Evolutionary conservation across 805 yeast species (phyloP).

Genomic region (Starmerella lactis-condensi): DNA sequence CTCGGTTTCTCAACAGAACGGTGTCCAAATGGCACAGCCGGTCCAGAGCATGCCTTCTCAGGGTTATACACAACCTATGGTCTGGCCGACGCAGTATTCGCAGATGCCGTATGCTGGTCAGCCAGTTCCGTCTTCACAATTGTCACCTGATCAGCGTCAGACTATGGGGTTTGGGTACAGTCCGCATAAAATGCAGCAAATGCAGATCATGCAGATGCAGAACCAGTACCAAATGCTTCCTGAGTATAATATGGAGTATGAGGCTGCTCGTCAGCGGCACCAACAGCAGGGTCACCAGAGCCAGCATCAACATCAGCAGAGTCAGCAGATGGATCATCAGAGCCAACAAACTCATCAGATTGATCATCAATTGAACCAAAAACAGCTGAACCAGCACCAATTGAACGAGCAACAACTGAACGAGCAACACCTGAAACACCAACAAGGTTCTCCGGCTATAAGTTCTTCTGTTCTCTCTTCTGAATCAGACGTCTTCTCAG

Average conservation of each 20-base stretch:
- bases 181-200: constrained; percentile 6
- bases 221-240: too few species aligned
- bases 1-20: background rate
- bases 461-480: constrained; percentile 14
- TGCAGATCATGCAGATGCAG: constrained; percentile 4
- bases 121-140: too few species aligned
- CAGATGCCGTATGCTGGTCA: too few species aligned
- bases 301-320: constrained; percentile 1
- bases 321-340: constrained; percentile 1
- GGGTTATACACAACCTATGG: too few species aligned
- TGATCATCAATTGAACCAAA: constrained; percentile 3
- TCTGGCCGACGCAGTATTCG: too few species aligned
- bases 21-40: constrained; percentile 3
- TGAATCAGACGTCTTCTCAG: constrained; percentile 12
- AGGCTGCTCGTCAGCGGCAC: too few species aligned
- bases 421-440: constrained; percentile 2
- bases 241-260: too few species aligned
- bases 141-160: too few species aligned
- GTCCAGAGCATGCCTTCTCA: constrained; percentile 14
- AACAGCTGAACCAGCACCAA: constrained; percentile 4
- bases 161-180: too few species aligned
- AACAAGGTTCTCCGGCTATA: constrained; percentile 9
- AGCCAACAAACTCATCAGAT: background rate
- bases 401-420: constrained; percentile 4
- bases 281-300: too few species aligned